Base-by-base conservation (phyloP, 306 rosid species). In the Quillaja saponaria region DNA sequence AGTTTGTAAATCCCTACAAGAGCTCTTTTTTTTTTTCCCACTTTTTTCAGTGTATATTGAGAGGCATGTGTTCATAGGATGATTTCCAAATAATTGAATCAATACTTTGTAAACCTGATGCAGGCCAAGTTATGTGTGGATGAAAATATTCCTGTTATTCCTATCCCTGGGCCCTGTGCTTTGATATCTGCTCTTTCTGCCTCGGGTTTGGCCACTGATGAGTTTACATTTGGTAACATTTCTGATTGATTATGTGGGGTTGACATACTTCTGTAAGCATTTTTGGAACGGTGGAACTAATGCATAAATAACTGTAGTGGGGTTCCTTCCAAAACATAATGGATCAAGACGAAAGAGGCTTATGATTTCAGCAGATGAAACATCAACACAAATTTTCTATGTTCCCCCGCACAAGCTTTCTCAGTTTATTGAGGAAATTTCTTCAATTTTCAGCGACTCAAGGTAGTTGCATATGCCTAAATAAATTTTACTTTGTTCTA, bases 381-480 rank as follows among this genome's bases (percentile, higher is more conserved):
- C 63, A 10, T 55, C 83, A 8, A 92, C 97, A 11, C 99, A 92
- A 53, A 85, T 92, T 72, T 92, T 86, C 75, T 89, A 83, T 3
- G 96, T 92, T 33, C 97, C 99, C 49, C 99, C 99, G 7, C 99
- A 92, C 80, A 89, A 89, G 78, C 87, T 92, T 67, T 62, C 55
- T 58, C 91, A 83, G 76, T 89, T 92, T 73, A 82, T 89, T 16
- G 96, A 87, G 41, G 95, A 92, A 72, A 55, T 82, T 76, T 82
- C 78, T 69, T 61, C 77, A 47, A 42, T 83, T 59, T 87, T 89
- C 66, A 88, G 96, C 57, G 80, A 78, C 72, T 58, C 86, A 47
- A 84, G 99, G 96, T 89, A 79, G 25, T 37, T 37, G 6, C 40
- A 37, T 37, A 10, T 51, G 49, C 21, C 17, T 11, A 41, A 50